Evolutionary conservation across 176 grass and related monocot genomes (phyloP).

Genomic region (Avena insularis): DNA sequence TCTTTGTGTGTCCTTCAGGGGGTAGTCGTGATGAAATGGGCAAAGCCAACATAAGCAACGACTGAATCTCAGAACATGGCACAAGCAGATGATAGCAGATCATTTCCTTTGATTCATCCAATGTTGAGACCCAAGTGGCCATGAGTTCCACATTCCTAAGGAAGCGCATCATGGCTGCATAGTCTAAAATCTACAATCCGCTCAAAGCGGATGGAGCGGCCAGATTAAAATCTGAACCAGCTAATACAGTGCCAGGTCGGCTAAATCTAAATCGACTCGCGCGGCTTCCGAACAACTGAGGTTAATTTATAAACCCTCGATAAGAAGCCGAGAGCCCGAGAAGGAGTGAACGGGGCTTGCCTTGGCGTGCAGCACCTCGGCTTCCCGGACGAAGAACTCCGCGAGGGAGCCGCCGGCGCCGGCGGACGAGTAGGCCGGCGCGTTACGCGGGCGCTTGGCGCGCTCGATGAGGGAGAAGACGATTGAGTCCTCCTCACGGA

Average conservation of each 20-base stretch:
- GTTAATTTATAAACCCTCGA: not conserved
- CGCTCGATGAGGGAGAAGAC: constrained; percentile 91
- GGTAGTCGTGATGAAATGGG: not conserved
- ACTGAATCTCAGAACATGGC: not conserved
- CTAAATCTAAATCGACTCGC: not conserved
- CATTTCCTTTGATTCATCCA: not conserved
- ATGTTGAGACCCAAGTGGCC: not conserved
- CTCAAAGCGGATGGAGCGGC: not conserved
- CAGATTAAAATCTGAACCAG: not conserved
- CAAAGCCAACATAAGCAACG: not conserved
- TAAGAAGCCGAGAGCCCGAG: not conserved
- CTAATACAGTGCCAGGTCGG: not conserved
- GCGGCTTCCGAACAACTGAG: not conserved
- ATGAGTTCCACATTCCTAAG: not conserved
- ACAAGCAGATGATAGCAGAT: not conserved
- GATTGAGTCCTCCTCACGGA: constrained; percentile 89
- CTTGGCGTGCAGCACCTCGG: constrained; percentile 75
- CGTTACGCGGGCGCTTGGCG: constrained; percentile 71
- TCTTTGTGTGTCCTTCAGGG: not conserved
- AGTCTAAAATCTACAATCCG: not conserved
- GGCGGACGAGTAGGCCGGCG: constrained; percentile 57
- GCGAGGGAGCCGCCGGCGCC: constrained; percentile 51
- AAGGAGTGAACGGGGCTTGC: constrained; percentile 29
- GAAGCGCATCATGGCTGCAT: not conserved
- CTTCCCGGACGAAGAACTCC: constrained; percentile 69